phyloP scores from a whole-genome alignment of 441 rosid species.

The Lepidium campestre region DNA sequence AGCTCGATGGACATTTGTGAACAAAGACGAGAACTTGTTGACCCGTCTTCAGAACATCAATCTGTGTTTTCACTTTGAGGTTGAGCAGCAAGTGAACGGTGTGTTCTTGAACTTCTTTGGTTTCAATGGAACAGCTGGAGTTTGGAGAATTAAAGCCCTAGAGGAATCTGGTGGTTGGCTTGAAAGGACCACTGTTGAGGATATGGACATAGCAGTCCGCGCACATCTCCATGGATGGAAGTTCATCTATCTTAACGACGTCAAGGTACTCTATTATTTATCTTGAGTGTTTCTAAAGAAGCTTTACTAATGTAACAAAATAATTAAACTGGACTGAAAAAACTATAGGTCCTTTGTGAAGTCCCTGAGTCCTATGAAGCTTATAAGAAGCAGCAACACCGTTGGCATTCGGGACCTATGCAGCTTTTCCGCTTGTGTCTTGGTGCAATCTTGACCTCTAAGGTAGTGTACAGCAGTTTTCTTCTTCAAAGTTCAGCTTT shows the following conservation, averaged over 20 bases:
- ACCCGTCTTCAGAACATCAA: conserved; percentile 91
- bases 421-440: conserved; percentile 92
- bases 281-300: background rate
- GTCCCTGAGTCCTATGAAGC: conserved; percentile 96
- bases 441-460: conserved; percentile 69
- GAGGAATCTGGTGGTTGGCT: conserved; percentile 97
- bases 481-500: background rate
- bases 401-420: conserved; percentile 98
- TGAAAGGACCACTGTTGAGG: conserved; percentile 91
- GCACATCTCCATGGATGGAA: conserved; percentile 97
- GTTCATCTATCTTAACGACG: conserved; percentile 84
- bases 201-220: conserved; percentile 94
- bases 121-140: conserved; percentile 96
- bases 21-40: conserved; percentile 86
- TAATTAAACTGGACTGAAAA: background rate
- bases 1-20: conserved; percentile 90
- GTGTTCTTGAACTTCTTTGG: conserved; percentile 88
- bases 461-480: conserved; percentile 38
- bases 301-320: background rate
- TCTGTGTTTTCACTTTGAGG: conserved; percentile 90
- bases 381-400: conserved; percentile 94
- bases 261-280: conserved; percentile 46
- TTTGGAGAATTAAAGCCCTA: conserved; percentile 91
- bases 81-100: conserved; percentile 91
- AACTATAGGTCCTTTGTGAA: conserved; percentile 75